Conservation (phyloP, 2,329 filamentous ascomycete species). For the Setomelanomma holmii region DNA sequence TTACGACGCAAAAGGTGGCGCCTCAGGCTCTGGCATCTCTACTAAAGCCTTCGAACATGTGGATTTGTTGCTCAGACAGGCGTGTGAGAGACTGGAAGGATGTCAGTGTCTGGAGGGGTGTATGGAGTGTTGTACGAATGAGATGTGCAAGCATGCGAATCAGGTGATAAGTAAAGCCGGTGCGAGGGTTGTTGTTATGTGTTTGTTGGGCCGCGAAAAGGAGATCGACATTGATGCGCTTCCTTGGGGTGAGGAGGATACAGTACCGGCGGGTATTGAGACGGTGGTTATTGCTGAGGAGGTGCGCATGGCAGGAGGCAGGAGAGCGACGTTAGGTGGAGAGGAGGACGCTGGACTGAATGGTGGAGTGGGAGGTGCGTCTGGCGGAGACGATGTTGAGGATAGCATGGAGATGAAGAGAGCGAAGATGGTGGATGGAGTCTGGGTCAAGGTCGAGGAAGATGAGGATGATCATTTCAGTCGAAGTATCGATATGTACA, state of each 20-base stretch:
- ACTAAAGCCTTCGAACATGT: conserved; percentile 95
- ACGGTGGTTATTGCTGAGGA: conserved; percentile 79
- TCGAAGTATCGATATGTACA: conserved; percentile 42
- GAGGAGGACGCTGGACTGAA: conserved; percentile 63
- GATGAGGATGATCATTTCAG: conserved; percentile 44
- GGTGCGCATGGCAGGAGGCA: conserved; percentile 59
- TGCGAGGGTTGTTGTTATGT: conserved; percentile 79
- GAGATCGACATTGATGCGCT: conserved; percentile 84
- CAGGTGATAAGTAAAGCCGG: conserved; percentile 94
- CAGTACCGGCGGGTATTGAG: conserved; percentile 74
- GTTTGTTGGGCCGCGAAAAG: conserved; percentile 73
- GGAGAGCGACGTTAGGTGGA: conserved; percentile 41
- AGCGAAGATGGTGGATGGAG: conserved; percentile 47
- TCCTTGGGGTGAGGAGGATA: conserved; percentile 81
- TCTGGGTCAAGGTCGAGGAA: conserved; percentile 49
- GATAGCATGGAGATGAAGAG: conserved; percentile 46
- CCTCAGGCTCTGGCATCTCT: conserved; percentile 82
- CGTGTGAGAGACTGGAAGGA: conserved; percentile 74
- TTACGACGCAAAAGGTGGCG: conserved; percentile 92
- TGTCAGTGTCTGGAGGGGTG: conserved; percentile 84
- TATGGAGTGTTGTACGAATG: conserved; percentile 86
- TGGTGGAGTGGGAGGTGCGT: conserved; percentile 82
- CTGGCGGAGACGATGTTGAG: conserved; percentile 65
- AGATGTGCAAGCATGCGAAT: conserved; percentile 84
- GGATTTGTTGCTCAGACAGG: conserved; percentile 77